Evolutionary conservation across 169 alveolate species (phyloP).

Genomic region (Babesia divergens): DNA sequence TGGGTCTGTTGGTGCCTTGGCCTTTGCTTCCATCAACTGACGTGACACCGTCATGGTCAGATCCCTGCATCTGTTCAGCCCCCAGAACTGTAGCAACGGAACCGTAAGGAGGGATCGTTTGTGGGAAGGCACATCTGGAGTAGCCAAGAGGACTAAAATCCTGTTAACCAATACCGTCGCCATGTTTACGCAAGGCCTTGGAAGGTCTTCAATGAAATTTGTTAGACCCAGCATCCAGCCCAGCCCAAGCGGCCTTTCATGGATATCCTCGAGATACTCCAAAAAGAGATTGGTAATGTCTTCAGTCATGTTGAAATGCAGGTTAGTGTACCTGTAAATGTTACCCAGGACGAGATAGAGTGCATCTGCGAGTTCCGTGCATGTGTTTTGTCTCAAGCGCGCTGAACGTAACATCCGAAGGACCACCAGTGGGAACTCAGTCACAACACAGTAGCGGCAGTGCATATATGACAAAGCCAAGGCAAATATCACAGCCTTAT

Average conservation of each 20-base stretch:
- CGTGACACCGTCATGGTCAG: neutral
- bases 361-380: conserved; percentile 2
- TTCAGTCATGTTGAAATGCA: neutral
- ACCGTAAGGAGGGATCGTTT: neutral
- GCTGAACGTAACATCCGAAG: neutral
- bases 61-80: neutral
- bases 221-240: conserved; percentile 21
- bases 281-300: neutral
- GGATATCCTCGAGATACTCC: conserved; percentile 4
- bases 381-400: neutral
- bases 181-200: neutral
- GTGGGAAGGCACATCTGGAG: neutral
- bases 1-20: neutral
- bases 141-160: neutral
- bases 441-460: neutral
- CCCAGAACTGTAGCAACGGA: conserved; percentile 19
- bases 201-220: conserved; percentile 5
- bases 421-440: conserved; percentile 15
- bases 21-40: neutral
- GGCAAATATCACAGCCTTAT: conserved; percentile 2
- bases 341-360: conserved; percentile 11
- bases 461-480: neutral
- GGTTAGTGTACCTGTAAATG: neutral
- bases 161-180: neutral
- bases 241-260: neutral